Evolutionary conservation across 1,284 basidiomycete species (phyloP), one percentile per base, ranked within the genome.

Genomic region (Leccinum pachyderme): DNA sequence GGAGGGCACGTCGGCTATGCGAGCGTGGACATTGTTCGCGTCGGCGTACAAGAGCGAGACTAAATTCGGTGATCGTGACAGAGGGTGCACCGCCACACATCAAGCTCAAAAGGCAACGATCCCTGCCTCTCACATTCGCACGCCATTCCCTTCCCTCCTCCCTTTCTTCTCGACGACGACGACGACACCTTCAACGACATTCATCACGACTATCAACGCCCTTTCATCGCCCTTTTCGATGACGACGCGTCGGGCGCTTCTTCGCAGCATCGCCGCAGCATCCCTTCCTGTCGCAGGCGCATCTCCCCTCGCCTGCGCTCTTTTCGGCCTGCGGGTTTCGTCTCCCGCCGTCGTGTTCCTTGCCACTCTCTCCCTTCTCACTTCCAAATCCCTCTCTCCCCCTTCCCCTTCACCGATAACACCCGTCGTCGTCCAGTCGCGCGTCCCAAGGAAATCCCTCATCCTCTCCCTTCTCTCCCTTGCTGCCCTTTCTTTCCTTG

Each of bases 401-500:
- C 62, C 67, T 15, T 75, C 79, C 5, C 78, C 81, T 8, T 86
- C 84, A 43, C 81, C 84, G 55, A 89, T 91, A 65, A 88, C 83
- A 24, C 73, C 85, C 48, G 89, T 92, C 68, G 83, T 92, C 69
- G 82, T 90, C 64, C 81, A 86, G 53, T 79, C 81, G 58, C 76
- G 77, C 54, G 75, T 83, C 53, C 91, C 91, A 46, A 86, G 91
- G 69, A 82, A 87, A 55, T 80, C 81, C 51, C 72, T 84, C 60
- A 90, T 93, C 69, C 77, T 91, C 53, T 71, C 76, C 51, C 75
- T 91, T 61, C 77, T 93, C 51, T 82, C 84, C 54, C 75, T 91
- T 50, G 66, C 84, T 72, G 85, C 94, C 75, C 61, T 95, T 74
- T 79, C 94, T 71, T 85, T 92, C 81, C 82, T 99, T 77, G 75